Conservation (phyloP, 345 rosid species). For the Triadica sebifera region DNA sequence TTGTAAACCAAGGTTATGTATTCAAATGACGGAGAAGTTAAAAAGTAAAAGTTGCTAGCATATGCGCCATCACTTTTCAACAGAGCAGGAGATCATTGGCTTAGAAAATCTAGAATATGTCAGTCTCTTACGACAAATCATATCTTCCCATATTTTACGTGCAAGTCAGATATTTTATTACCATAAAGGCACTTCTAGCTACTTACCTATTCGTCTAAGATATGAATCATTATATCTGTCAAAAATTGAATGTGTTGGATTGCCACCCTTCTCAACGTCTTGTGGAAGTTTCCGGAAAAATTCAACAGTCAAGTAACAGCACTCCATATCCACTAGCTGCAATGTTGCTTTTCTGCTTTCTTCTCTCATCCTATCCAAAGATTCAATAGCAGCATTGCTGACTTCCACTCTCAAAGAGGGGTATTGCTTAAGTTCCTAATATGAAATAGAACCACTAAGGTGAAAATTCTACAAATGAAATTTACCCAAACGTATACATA, state of each 20-base stretch:
- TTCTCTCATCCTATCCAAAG: conserved; percentile 86
- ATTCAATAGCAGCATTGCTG: conserved; percentile 70
- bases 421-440: conserved; percentile 87
- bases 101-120: neutral
- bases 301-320: conserved; percentile 83
- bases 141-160: neutral
- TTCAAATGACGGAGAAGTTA: too few relatives aligned
- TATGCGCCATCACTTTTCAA: neutral
- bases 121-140: neutral
- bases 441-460: conserved; percentile 8
- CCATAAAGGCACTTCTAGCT: neutral
- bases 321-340: conserved; percentile 93
- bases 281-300: conserved; percentile 97
- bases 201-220: conserved; percentile 76
- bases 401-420: conserved; percentile 88
- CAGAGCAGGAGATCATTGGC: neutral
- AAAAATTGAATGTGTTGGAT: conserved; percentile 84
- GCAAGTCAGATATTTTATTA: neutral
- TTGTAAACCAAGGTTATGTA: too few relatives aligned
- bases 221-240: conserved; percentile 87
- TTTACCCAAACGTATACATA: neutral
- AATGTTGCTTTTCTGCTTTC: conserved; percentile 87
- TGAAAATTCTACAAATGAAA: conserved; percentile 1
- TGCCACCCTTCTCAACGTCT: conserved; percentile 93
- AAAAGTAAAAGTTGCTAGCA: too few relatives aligned